Evolutionary conservation across 495 filamentous ascomycete genomes (phyloP).

Genomic region (Trypethelium eluteriae): DNA sequence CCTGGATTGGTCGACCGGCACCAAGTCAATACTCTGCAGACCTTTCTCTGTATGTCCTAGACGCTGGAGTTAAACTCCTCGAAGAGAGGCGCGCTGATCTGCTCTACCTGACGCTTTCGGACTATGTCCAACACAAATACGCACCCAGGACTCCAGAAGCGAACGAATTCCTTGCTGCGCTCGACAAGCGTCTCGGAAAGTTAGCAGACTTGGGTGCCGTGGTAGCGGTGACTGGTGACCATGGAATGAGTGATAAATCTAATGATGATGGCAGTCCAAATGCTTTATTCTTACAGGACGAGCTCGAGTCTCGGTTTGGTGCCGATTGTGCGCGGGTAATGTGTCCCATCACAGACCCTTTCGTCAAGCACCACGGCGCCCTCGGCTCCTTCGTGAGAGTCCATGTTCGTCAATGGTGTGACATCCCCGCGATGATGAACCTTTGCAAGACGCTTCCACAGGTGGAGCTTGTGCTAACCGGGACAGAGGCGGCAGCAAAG

Average conservation of each 20-base stretch:
- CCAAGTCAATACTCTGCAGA: slow-evolving; percentile 36
- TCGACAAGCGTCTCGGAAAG: slow-evolving; percentile 31
- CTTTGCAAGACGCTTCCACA: slow-evolving; percentile 22
- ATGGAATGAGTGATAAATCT: slow-evolving; percentile 37
- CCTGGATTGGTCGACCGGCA: slow-evolving; percentile 31
- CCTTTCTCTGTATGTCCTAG: slow-evolving; percentile 37
- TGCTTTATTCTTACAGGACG: slow-evolving; percentile 36
- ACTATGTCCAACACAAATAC: slow-evolving; percentile 38
- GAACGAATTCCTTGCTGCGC: slow-evolving; percentile 30
- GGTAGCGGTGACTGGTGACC: slow-evolving; percentile 36
- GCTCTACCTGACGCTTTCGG: slow-evolving; percentile 39
- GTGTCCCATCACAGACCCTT: slow-evolving; percentile 38
- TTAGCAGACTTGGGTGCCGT: slow-evolving; percentile 26
- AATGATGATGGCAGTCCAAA: slow-evolving; percentile 31
- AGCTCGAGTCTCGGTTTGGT: slow-evolving; percentile 28
- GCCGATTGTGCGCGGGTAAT: slow-evolving; percentile 31
- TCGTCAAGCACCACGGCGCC: slow-evolving; percentile 36
- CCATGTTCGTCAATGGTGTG: slow-evolving; percentile 23
- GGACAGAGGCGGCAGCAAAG: slow-evolving; percentile 28
- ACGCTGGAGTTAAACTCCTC: slow-evolving; percentile 37
- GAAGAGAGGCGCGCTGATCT: slow-evolving; percentile 35
- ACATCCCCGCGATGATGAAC: slow-evolving; percentile 20
- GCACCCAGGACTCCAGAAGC: slow-evolving; percentile 32
- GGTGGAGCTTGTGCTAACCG: slow-evolving; percentile 30
- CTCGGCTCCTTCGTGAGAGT: slow-evolving; percentile 38